phyloP scores from a whole-genome alignment of 202 grass and related monocot genomes.

The Panicum virgatum region DNA sequence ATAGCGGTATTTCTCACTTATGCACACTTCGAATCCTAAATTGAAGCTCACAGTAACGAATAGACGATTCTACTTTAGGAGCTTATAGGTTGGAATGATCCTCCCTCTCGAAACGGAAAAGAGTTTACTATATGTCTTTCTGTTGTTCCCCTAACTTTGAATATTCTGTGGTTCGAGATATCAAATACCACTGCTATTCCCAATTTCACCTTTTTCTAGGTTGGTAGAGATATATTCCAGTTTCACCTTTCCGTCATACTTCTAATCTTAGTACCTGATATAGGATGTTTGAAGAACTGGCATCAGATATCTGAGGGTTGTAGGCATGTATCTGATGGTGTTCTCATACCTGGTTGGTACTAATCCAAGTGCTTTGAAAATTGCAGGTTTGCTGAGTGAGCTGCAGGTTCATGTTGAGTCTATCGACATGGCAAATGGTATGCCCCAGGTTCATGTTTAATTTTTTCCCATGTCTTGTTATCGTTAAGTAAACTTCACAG shows the following conservation, averaged over 20 bases:
- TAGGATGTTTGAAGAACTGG: background rate
- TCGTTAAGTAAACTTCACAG: background rate
- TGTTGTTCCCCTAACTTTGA: background rate
- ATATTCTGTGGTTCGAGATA: background rate
- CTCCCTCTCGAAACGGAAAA: background rate
- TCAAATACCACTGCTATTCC: background rate
- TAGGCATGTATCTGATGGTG: background rate
- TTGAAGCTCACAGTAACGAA: background rate
- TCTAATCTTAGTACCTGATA: background rate
- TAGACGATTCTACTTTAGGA: background rate
- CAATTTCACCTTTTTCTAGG: background rate
- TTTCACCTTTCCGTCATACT: background rate
- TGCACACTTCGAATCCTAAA: background rate
- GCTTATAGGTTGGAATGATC: background rate
- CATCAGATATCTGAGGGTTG: background rate
- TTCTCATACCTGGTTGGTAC: background rate
- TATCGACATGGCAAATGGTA: constrained; percentile 93
- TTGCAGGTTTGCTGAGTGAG: constrained; percentile 71
- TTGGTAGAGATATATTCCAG: background rate
- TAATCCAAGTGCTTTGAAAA: constrained; percentile 13
- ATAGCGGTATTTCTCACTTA: background rate
- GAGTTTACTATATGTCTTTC: background rate
- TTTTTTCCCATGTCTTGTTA: background rate
- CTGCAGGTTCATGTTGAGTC: constrained; percentile 90
- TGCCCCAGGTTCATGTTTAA: constrained; percentile 6